Percentiles rank a stretch among this genome's conserved stretches.
phyloP scores from a whole-genome alignment of 257 asterid species.

The Forsythia viridissima region DNA sequence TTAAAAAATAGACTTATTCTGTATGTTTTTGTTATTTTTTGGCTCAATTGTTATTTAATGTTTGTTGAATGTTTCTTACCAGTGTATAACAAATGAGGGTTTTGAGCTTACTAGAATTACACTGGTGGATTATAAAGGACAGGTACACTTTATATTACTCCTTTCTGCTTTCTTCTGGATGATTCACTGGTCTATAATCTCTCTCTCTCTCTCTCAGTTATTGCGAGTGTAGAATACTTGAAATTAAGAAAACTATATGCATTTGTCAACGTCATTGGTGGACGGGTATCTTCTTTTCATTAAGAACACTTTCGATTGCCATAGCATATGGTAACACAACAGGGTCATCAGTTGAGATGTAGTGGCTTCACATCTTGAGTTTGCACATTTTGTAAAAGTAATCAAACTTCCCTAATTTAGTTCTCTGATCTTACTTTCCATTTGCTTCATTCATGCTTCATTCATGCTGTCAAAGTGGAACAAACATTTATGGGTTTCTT shows the following conservation, averaged over 20 bases:
- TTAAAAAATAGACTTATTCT: not conserved
- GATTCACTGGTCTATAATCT: not conserved
- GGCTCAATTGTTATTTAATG: constrained; percentile 2
- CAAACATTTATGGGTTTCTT: not conserved
- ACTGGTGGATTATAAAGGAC: constrained; percentile 70
- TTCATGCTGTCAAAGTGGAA: not conserved
- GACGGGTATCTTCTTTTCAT: not conserved
- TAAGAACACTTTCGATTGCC: not conserved
- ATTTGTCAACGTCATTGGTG: not conserved
- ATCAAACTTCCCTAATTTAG: not conserved
- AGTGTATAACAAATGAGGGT: constrained; percentile 88
- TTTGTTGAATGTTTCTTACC: constrained; percentile 27
- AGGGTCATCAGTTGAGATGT: constrained; percentile 1
- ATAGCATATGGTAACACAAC: not conserved
- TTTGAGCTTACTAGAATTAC: constrained; percentile 93
- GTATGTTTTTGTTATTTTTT: constrained; percentile 1
- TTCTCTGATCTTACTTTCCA: not conserved
- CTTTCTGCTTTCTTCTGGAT: constrained; percentile 1
- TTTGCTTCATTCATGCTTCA: not conserved
- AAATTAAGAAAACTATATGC: not conserved
- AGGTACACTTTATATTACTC: constrained; percentile 44
- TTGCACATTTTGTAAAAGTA: not conserved
- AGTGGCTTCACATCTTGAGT: not conserved
- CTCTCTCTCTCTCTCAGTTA: not conserved
- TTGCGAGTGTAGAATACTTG: not conserved